Percentiles rank a stretch among this genome's conserved stretches.
Evolutionary conservation across 1,139 yeast species (phyloP).

Genomic region (Hemisphaericaspora lyxosophila): DNA sequence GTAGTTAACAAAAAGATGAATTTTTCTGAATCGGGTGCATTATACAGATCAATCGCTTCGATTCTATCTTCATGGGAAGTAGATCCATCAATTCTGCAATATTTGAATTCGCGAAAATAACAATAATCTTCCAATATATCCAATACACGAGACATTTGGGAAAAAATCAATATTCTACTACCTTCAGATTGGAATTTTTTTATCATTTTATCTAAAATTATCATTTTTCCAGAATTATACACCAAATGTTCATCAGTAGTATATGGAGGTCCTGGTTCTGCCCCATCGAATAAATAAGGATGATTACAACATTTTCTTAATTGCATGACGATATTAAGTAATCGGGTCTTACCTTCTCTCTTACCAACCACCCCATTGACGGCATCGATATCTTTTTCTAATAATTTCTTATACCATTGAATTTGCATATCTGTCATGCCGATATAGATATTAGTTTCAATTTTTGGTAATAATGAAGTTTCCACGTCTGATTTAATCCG

Average conservation of each 20-base stretch:
- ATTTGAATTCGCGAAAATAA: constrained; percentile 74
- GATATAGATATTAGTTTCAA: constrained; percentile 83
- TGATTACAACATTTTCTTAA: constrained; percentile 95
- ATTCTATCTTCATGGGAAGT: constrained; percentile 94
- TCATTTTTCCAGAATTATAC: constrained; percentile 85
- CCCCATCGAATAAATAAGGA: constrained; percentile 95
- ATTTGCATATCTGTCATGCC: constrained; percentile 96
- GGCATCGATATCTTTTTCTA: constrained; percentile 94
- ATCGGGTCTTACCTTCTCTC: constrained; percentile 85
- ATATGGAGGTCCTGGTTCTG: constrained; percentile 98
- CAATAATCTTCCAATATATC: constrained; percentile 96
- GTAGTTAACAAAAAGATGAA: constrained; percentile 87
- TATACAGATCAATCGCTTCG: constrained; percentile 87
- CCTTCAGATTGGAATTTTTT: constrained; percentile 74
- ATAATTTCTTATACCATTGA: constrained; percentile 82
- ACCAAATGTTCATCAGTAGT: constrained; percentile 95
- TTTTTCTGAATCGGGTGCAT: constrained; percentile 77
- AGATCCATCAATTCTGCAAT: constrained; percentile 93
- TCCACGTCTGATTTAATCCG: constrained; percentile 94
- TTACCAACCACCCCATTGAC: constrained; percentile 90
- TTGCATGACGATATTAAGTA: constrained; percentile 94
- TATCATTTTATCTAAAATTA: constrained; percentile 79
- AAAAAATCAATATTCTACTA: constrained; percentile 85
- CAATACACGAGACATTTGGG: constrained; percentile 90
- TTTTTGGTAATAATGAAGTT: constrained; percentile 83